Conservation (phyloP, 23 red algal species). For the Gracilaria domingensis region DNA sequence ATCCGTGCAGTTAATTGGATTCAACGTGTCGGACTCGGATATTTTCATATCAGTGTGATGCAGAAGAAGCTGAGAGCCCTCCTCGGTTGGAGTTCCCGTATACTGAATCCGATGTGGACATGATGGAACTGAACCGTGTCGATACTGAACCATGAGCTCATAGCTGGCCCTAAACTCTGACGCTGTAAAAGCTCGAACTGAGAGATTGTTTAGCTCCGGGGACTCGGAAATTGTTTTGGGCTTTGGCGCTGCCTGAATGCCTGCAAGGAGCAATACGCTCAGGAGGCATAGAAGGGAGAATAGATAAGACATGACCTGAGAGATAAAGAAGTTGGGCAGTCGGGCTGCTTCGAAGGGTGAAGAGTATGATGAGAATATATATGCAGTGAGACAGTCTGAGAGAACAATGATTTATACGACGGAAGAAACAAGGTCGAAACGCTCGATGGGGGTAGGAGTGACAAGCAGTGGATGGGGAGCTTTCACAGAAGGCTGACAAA, state of each 20-base stretch:
- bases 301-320: background rate
- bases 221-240: background rate
- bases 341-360: background rate
- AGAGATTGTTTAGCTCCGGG: background rate
- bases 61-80: slow-evolving; percentile 13
- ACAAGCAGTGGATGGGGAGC: background rate
- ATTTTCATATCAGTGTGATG: slow-evolving; percentile 59
- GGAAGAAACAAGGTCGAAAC: background rate
- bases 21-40: slow-evolving; percentile 21
- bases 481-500: background rate
- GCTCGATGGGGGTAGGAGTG: background rate
- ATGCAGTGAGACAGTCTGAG: too few relatives aligned
- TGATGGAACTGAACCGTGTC: slow-evolving; percentile 37
- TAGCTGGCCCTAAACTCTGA: slow-evolving; percentile 49
- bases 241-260: background rate
- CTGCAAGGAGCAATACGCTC: background rate
- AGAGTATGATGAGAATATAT: background rate
- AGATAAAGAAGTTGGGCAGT: background rate
- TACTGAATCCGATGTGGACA: slow-evolving; percentile 43
- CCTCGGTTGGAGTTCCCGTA: slow-evolving; percentile 21
- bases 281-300: background rate
- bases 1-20: slow-evolving; percentile 32
- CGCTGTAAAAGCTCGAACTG: slow-evolving; percentile 45
- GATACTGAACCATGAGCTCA: slow-evolving; percentile 57
- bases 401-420: background rate